phyloP scores from a whole-genome alignment of 768 basidiomycete genomes.

The Amanita jacksonii region DNA sequence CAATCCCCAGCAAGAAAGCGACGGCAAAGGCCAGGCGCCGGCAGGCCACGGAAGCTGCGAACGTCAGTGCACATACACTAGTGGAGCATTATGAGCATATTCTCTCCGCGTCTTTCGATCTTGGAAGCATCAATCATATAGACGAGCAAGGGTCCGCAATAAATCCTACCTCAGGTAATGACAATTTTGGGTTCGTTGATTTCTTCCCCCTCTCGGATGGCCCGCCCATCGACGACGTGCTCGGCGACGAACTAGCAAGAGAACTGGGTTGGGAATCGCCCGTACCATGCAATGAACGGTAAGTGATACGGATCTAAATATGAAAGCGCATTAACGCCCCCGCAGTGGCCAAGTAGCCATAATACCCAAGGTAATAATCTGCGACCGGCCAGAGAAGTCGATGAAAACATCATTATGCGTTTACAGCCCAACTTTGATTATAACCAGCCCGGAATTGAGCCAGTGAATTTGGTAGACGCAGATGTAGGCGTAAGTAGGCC shows the following conservation, averaged over 20 bases:
- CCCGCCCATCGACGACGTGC: constrained; percentile 44
- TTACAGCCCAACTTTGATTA: neutral
- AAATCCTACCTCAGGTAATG: constrained; percentile 50
- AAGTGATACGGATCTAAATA: neutral
- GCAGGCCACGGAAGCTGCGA: constrained; percentile 27
- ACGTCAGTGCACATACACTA: constrained; percentile 50
- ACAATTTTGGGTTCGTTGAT: constrained; percentile 39
- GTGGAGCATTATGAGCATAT: constrained; percentile 62
- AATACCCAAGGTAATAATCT: neutral
- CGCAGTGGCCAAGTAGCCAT: neutral
- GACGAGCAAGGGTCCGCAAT: constrained; percentile 20
- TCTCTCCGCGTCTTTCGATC: constrained; percentile 55
- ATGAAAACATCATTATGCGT: neutral
- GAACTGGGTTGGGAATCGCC: constrained; percentile 64
- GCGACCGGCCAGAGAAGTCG: neutral
- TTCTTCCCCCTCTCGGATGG: constrained; percentile 44
- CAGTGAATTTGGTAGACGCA: no score
- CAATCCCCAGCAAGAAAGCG: constrained; percentile 12
- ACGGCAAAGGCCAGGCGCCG: constrained; percentile 20
- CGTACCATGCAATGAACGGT: constrained; percentile 8
- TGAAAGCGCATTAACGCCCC: neutral
- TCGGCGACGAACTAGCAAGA: constrained; percentile 66
- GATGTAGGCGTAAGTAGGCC: no score
- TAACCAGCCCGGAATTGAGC: neutral
- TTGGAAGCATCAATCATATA: constrained; percentile 38